Base-by-base conservation (phyloP, 2,329 filamentous ascomycete genomes). In the Scedosporium aurantiacum region DNA sequence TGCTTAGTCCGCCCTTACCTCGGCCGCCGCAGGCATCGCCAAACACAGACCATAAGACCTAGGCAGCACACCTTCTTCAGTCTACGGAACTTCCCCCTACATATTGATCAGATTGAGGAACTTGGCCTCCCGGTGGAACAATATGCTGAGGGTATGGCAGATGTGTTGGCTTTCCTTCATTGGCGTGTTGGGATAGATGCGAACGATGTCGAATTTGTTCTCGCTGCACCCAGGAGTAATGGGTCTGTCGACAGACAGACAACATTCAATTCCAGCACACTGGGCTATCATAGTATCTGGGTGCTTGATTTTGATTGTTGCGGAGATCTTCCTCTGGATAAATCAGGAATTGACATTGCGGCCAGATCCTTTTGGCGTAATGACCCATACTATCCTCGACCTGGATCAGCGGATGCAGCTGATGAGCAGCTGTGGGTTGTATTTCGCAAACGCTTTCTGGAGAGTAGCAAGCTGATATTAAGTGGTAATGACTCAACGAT, bases 161-260 rank as follows among this genome's bases (percentile, higher is more conserved):
- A 79, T 3, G 72, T 76, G 0, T 72, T 84, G 0, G 80, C 81
- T 0, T 70, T 78, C 2, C 69, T 84, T 58, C 76, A 81, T 63
- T 85, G 79, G 80, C 55, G 65, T 1, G 75, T 72, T 0, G 63
- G 69, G 10, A 66, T 82, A 0, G 80, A 84, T 63, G 81, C 75
- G 0, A 78, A 78, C 41, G 81, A 82, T 55, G 73, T 85, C 2
- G 79, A 85, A 57, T 84, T 83, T 64, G 81, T 84, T 0, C 73
- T 84, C 2, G 76, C 67, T 6, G 65, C 63, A 1, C 58, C 63
- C 21, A 64, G 67, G 16, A 7, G 45, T 50, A 21, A 16, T 4
- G 16, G 10, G 1, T 7, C 45, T 1, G 6, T 5, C 16, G 8
- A 8, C 45, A 14, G 2, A 21, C 16, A 7, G 4, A 18, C n/a